Conservation (phyloP, 371 early-diverging fungal genomes). For the Mortierella sp. region DNA sequence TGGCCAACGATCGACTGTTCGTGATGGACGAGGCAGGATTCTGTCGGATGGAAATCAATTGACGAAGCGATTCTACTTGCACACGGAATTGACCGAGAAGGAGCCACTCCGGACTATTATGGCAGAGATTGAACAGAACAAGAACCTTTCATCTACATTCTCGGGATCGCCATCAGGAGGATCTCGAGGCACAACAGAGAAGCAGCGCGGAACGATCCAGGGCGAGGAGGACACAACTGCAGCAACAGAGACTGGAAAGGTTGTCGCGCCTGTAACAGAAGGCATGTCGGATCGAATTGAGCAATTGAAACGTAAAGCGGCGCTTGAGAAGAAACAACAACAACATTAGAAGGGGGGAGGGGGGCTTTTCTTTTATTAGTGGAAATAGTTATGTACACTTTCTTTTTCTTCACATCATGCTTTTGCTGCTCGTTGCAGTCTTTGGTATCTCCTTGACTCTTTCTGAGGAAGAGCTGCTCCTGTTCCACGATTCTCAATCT, state of each 20-base stretch:
- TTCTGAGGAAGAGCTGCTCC: constrained; percentile 7
- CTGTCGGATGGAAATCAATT: constrained; percentile 51
- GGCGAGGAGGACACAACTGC: neutral
- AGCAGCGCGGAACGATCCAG: no score
- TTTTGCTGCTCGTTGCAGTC: no score
- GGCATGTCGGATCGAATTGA: constrained; percentile 54
- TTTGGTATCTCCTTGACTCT: constrained; percentile 11
- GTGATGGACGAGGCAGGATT: constrained; percentile 54
- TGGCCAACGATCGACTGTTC: constrained; percentile 46
- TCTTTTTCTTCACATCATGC: no score
- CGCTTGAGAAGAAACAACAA: constrained; percentile 22
- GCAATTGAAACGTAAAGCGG: constrained; percentile 44
- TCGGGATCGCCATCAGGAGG: neutral
- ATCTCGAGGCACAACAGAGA: neutral
- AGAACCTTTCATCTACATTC: constrained; percentile 3
- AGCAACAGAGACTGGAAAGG: neutral
- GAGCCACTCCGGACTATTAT: constrained; percentile 51
- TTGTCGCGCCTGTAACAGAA: constrained; percentile 22
- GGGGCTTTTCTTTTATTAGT: no score
- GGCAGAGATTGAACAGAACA: constrained; percentile 47
- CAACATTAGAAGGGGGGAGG: neutral
- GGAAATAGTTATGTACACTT: no score
- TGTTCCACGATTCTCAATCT: constrained; percentile 10
- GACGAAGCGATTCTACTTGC: constrained; percentile 65
- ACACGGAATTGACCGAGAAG: constrained; percentile 63